Percentiles rank a stretch among this genome's conserved stretches.
Evolutionary conservation across 352 stramenopile genomes (phyloP).

Genomic region (Globisporangium heterothallicum): DNA sequence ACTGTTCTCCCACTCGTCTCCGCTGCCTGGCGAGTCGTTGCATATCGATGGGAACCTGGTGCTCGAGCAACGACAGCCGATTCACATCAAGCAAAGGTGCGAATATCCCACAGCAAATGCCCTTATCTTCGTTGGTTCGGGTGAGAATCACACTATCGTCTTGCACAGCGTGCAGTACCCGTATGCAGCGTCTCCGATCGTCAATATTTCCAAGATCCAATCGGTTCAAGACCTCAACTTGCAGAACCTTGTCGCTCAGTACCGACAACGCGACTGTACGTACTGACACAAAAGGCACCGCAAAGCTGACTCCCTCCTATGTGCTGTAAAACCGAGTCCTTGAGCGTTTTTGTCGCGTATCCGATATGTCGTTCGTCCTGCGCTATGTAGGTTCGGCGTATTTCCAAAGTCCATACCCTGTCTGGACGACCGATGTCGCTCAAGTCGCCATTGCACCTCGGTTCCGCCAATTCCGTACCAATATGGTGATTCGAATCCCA

Average conservation of each 20-base stretch:
- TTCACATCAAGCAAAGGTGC: constrained; percentile 41
- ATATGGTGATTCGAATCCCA: constrained; percentile 41
- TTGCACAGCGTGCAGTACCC: constrained; percentile 26
- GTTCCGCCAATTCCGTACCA: constrained; percentile 25
- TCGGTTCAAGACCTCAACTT: constrained; percentile 32
- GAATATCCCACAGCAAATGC: too few relatives aligned
- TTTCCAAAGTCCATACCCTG: constrained; percentile 29
- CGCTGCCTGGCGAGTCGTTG: constrained; percentile 29
- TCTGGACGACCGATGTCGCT: constrained; percentile 35
- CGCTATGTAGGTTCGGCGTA: constrained; percentile 23
- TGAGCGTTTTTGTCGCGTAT: too few relatives aligned
- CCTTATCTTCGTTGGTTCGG: too few relatives aligned
- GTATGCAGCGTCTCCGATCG: constrained; percentile 27
- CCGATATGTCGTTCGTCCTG: background rate
- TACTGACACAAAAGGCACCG: background rate
- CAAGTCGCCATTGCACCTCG: background rate
- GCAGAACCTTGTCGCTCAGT: constrained; percentile 25
- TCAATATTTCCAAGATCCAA: constrained; percentile 36
- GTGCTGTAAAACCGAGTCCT: too few relatives aligned
- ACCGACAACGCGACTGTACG: constrained; percentile 49
- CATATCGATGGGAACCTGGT: constrained; percentile 56
- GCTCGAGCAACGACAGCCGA: constrained; percentile 37
- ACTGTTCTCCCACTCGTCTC: constrained; percentile 29
- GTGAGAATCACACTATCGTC: background rate
- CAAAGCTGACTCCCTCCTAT: too few relatives aligned